Conservation (phyloP, 2,329 filamentous ascomycete species). For the Onygena corvina region DNA sequence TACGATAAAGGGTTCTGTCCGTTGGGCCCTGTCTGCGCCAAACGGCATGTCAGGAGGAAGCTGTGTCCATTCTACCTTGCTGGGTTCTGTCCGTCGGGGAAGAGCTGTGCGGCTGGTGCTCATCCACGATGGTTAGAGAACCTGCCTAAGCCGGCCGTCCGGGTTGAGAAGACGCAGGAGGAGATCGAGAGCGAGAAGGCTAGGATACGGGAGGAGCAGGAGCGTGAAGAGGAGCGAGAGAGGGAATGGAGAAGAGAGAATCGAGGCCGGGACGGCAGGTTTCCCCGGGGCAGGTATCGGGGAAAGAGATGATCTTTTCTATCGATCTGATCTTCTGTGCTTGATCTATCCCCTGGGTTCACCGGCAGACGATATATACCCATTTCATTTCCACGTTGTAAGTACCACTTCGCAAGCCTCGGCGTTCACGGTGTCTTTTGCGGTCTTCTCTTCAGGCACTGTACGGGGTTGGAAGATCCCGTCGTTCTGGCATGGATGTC, state of each 20-base stretch:
- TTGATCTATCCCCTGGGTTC: neutral
- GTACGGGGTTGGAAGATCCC: neutral
- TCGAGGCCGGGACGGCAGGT: slow-evolving; percentile 36
- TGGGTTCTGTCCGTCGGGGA: slow-evolving; percentile 84
- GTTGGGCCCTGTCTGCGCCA: slow-evolving; percentile 71
- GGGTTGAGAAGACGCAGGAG: slow-evolving; percentile 59
- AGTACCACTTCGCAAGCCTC: neutral
- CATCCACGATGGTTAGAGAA: slow-evolving; percentile 69
- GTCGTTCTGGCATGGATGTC: neutral
- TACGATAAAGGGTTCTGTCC: slow-evolving; percentile 94
- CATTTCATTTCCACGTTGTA: neutral
- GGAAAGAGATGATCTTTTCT: slow-evolving; percentile 32
- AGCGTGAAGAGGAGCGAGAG: slow-evolving; percentile 43
- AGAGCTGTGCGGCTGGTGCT: slow-evolving; percentile 61
- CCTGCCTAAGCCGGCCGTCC: slow-evolving; percentile 46
- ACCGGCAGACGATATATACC: neutral
- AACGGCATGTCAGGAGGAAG: slow-evolving; percentile 73
- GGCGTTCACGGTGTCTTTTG: neutral
- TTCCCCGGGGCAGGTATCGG: slow-evolving; percentile 32
- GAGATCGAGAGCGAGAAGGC: slow-evolving; percentile 50
- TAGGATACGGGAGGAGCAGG: slow-evolving; percentile 49
- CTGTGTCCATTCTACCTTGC: slow-evolving; percentile 79
- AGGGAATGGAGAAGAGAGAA: slow-evolving; percentile 43
- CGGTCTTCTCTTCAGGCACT: neutral
- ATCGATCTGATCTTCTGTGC: neutral